These are phyloP conservation scores for Epithemia pelagica DNA, from an alignment of 108 stramenopile species.

Conservation along the genomic window DNA sequence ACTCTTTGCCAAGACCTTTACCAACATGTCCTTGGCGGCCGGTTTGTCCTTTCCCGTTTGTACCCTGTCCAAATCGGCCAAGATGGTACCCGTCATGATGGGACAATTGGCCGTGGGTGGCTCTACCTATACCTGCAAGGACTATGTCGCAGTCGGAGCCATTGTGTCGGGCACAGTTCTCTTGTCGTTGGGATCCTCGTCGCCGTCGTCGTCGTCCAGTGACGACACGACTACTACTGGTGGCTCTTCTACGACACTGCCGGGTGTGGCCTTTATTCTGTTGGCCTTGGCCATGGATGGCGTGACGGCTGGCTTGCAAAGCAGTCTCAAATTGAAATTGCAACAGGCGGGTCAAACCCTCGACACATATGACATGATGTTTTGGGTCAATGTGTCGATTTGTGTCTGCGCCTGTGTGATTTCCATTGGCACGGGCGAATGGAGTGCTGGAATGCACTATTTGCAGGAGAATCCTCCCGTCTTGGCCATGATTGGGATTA, in stretches of 20 bases:
- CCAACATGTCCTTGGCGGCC: conserved; percentile 51
- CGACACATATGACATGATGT: conserved; percentile 83
- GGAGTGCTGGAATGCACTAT: conserved; percentile 39
- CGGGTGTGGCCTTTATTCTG: conserved; percentile 55
- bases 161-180: conserved; percentile 70
- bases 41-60: conserved; percentile 80
- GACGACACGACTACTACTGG: conserved; percentile 8
- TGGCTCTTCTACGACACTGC: conserved; percentile 10
- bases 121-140: conserved; percentile 41
- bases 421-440: conserved; percentile 47
- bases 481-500: conserved; percentile 48
- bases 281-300: conserved; percentile 61
- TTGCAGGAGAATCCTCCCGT: conserved; percentile 49
- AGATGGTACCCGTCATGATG: conserved; percentile 90
- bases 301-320: conserved; percentile 64
- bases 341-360: conserved; percentile 33
- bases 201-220: conserved; percentile 7
- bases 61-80: conserved; percentile 86
- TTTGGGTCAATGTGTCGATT: conserved; percentile 80
- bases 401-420: conserved; percentile 43
- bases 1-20: conserved; percentile 63
- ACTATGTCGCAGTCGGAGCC: conserved; percentile 51
- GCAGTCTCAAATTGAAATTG: conserved; percentile 49
- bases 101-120: conserved; percentile 55
- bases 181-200: conserved; percentile 47